Base-by-base conservation (phyloP, 2,329 filamentous ascomycete species). In the Claviceps sp. region DNA sequence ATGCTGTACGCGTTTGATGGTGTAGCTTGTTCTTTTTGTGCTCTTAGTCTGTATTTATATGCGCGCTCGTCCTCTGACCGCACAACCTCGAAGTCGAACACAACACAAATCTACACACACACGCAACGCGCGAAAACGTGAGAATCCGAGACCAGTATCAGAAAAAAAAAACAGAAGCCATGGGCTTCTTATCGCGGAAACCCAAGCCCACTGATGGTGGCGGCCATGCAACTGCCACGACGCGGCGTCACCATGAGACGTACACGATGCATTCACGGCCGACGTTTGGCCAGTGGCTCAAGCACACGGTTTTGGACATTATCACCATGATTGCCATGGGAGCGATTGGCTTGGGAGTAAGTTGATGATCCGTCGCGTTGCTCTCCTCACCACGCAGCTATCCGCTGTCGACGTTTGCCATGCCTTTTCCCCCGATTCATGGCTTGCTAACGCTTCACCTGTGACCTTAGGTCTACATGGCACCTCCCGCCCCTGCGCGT, bases 271-370 rank as follows among this genome's bases (percentile, higher is more conserved):
- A 69, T 1, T 67, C 62, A 2, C 69, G 75, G 11, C 82, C 82
- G 2, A 75, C 69, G 2, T 84, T 87, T 57, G 81, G 83, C 3
- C 80, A 84, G 61, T 87, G 83, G 83, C 63, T 86, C 56, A 85
- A 82, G 64, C 71, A 72, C 8, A 83, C 80, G 4, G 82, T 78
- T 73, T 66, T 85, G 13, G 84, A 87, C 60, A 75, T 87, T 50
- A 49, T 84, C 20, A 85, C 82, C 36, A 86, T 87, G 81, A 68
- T 71, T 8, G 63, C 69, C 23, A 78, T 87, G 74, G 83, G 84
- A 9, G 78, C 75, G 13, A 67, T 86, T 47, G 83, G 82, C 16
- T 72, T 87, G 0, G 83, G 82, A 53, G 82, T 86, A 72, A 62
- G 74, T 60, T 3, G 4, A 13, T 5, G 9, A 14, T 22, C 23